A percentile compares a stretch with the other conserved stretches of the same genome.
These are phyloP conservation scores for Blastocystis sp. DNA, from an alignment of 352 stramenopile species.

Conservation along the genomic window DNA sequence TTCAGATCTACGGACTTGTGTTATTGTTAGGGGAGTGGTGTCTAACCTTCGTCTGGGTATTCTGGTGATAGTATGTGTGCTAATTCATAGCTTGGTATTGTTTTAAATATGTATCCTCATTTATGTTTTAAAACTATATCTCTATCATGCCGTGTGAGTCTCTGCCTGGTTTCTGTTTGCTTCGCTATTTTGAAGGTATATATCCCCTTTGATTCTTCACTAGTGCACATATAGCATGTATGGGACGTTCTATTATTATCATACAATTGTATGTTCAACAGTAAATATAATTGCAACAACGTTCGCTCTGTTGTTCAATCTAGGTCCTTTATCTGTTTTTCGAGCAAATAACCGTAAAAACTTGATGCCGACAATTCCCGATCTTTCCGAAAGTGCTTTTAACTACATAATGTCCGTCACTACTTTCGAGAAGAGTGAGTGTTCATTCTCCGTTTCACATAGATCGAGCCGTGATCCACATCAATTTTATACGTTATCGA, in stretches of 20 bases:
- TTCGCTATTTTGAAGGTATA: conserved; percentile 16
- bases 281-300: conserved; percentile 25
- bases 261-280: conserved; percentile 19
- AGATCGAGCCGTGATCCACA: conserved; percentile 48
- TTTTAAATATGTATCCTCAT: conserved; percentile 33
- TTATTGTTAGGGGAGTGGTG: conserved; percentile 27
- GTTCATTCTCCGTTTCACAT: background rate
- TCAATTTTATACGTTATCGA: conserved; percentile 45
- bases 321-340: conserved; percentile 31
- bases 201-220: background rate
- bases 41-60: conserved; percentile 37
- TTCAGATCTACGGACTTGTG: conserved; percentile 39
- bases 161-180: conserved; percentile 24
- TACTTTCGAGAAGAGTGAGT: conserved; percentile 33
- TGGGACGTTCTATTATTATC: conserved; percentile 32
- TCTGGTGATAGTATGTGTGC: background rate
- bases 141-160: conserved; percentile 15
- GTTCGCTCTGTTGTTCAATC: conserved; percentile 44
- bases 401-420: conserved; percentile 55
- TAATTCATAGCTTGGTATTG: conserved; percentile 17
- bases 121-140: conserved; percentile 29
- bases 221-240: conserved; percentile 36
- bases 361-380: conserved; percentile 51
- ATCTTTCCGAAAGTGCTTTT: conserved; percentile 34
- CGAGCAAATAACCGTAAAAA: conserved; percentile 51